Conservation (phyloP, 805 yeast genomes). For the Saccharomycopsis sp. region DNA sequence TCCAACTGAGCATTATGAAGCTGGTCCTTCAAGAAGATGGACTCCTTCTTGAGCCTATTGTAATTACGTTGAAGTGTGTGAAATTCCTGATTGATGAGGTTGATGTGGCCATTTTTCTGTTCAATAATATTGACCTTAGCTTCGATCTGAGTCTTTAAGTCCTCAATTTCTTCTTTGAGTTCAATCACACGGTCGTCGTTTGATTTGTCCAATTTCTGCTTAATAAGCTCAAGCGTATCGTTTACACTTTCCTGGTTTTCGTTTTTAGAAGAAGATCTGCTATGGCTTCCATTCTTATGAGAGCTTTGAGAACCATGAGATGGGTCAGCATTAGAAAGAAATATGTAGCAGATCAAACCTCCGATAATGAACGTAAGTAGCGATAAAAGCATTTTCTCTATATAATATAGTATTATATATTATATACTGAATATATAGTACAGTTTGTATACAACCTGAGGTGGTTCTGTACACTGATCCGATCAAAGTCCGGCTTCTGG, state of each 20-base stretch:
- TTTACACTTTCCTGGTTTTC: neutral
- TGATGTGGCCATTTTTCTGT: conserved; percentile 21
- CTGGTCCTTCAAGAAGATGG: conserved; percentile 20
- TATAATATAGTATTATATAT: too few relatives aligned
- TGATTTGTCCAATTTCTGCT: neutral
- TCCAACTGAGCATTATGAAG: conserved; percentile 20
- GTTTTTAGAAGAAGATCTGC: neutral
- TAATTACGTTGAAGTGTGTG: conserved; percentile 22
- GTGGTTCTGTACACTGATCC: too few relatives aligned
- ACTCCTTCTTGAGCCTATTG: conserved; percentile 13
- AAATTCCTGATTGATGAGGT: conserved; percentile 21
- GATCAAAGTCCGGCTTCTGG: neutral
- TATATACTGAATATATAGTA: too few relatives aligned
- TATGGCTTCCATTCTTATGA: neutral
- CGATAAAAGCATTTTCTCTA: neutral
- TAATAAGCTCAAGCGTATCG: neutral
- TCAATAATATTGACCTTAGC: conserved; percentile 18
- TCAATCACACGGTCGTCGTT: conserved; percentile 4
- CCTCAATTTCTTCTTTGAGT: conserved; percentile 12
- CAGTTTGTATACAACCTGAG: too few relatives aligned
- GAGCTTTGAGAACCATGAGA: neutral
- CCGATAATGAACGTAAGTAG: neutral
- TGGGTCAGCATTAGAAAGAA: neutral
- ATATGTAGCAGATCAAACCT: conserved; percentile 1
- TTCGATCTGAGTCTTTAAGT: conserved; percentile 13